These are phyloP conservation scores for Tranzscheliella williamsii DNA, from an alignment of 1,284 basidiomycete species.

Conservation along the genomic window DNA sequence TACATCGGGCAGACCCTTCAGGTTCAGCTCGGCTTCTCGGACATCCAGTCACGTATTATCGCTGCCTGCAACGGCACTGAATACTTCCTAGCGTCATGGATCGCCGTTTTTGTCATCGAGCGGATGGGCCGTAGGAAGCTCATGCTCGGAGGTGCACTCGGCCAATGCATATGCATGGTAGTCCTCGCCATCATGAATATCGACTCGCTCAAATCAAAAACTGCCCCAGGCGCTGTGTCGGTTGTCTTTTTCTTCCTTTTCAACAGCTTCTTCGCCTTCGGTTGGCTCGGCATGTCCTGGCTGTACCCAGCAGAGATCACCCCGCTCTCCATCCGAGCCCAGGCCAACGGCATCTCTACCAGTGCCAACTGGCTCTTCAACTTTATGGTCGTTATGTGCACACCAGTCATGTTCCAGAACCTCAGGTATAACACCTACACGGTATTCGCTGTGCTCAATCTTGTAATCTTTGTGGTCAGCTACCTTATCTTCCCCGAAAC, in stretches of 20 bases:
- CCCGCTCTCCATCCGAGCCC: conserved; percentile 50
- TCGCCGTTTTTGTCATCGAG: conserved; percentile 56
- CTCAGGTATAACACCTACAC: conserved; percentile 44
- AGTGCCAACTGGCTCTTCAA: conserved; percentile 57
- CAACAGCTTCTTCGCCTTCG: conserved; percentile 58
- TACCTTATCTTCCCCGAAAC: conserved; percentile 57
- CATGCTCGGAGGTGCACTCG: conserved; percentile 52
- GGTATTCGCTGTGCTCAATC: conserved; percentile 46
- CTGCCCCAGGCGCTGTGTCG: conserved; percentile 37
- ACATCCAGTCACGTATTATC: conserved; percentile 50
- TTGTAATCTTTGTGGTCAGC: conserved; percentile 32
- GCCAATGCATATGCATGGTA: conserved; percentile 52
- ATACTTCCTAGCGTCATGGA: conserved; percentile 57
- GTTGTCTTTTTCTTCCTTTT: conserved; percentile 56
- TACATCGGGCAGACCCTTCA: conserved; percentile 58
- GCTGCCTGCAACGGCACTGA: conserved; percentile 58
- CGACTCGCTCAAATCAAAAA: conserved; percentile 10
- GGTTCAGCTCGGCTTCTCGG: conserved; percentile 45
- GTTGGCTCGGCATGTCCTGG: conserved; percentile 60
- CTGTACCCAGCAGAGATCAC: conserved; percentile 60
- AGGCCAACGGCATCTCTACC: conserved; percentile 55
- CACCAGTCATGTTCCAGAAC: conserved; percentile 36
- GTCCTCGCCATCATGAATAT: conserved; percentile 36
- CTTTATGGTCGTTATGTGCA: conserved; percentile 55
- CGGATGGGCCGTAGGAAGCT: conserved; percentile 53